A percentile compares a stretch with the other conserved stretches of the same genome.
Conservation (phyloP, 257 asterid species). For the Mitragyna speciosa region DNA sequence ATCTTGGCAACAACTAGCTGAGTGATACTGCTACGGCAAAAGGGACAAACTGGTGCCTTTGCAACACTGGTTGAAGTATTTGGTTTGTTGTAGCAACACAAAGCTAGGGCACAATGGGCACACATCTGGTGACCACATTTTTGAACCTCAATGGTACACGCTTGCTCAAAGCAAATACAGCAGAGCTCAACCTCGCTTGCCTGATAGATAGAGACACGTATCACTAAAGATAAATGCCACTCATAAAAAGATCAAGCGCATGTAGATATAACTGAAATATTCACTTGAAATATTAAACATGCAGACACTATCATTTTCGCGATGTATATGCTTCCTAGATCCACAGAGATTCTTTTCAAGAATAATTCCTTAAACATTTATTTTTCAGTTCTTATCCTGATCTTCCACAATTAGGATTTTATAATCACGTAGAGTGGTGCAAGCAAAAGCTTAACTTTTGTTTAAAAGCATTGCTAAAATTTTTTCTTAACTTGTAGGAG, state of each 20-base stretch:
- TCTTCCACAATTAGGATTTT: background rate
- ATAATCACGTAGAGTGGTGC: background rate
- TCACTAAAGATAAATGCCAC: background rate
- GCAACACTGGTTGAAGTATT: conserved; percentile 34
- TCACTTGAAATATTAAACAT: background rate
- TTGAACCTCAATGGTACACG: conserved; percentile 66
- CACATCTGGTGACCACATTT: conserved; percentile 85
- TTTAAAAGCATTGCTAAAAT: background rate
- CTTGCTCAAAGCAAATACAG: conserved; percentile 81
- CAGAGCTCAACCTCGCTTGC: conserved; percentile 56
- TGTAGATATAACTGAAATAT: background rate
- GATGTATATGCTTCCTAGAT: background rate
- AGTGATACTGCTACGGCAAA: conserved; percentile 65
- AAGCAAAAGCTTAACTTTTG: background rate
- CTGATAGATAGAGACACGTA: conserved; percentile 34
- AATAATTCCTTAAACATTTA: no score
- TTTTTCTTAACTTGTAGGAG: background rate
- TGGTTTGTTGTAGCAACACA: conserved; percentile 70
- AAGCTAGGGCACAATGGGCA: conserved; percentile 68
- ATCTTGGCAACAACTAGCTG: conserved; percentile 50
- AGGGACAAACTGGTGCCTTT: conserved; percentile 68
- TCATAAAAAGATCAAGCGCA: background rate
- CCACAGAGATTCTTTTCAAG: no score
- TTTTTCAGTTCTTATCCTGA: background rate
- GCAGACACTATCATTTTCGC: background rate